Evolutionary conservation across 352 stramenopile species (phyloP), one percentile per base, ranked within the genome.

Genomic region (Globisporangium middletonii): DNA sequence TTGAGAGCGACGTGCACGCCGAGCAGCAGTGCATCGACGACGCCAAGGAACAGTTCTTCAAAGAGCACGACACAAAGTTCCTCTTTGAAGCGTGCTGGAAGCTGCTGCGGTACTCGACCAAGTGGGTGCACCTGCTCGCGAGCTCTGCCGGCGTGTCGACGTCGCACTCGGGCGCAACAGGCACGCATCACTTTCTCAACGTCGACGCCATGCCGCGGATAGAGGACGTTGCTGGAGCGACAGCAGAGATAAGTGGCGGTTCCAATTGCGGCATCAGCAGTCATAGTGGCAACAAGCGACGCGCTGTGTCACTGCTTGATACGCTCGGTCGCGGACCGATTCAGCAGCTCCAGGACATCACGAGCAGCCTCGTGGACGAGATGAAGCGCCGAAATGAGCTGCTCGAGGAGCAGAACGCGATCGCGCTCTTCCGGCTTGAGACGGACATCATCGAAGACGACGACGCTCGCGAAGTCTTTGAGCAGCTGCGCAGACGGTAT

Each of bases 341-440:
- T 8, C 62, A 64, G n/a, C 66, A 78, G 41, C 45, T 75, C 4
- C 64, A 63, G 13, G 64, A 57, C 18, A 33, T 83, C 9, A 70
- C 73, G 2, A 67, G 52, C 18, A 55, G 63, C 13, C 66, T 88
- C 48, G 63, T 79, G 18, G 69, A 80, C 27, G 73, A 88, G 59
- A 64, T 92, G 33, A 64, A 69, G 48, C 73, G 75, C 19, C 73
- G 81, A 18, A 89, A 85, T 35, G 75, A 87, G 35, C 53, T 92
- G 30, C 62, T 92, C 27, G 81, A 89, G 55, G 81, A 92, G 30
- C 77, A 86, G 61, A 92, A 92, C 45, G 68, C 77, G 27, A 86
- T 92, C 48, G 62, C 79, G 30, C 59, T 92, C 5, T 77, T 92
- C 19, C 73, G 72, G 19, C 50, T 84, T 18, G 68, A 89, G 48